Evolutionary conservation across 495 filamentous ascomycete species (phyloP), one percentile per base, ranked within the genome.

Genomic region (Penicillium canescens): DNA sequence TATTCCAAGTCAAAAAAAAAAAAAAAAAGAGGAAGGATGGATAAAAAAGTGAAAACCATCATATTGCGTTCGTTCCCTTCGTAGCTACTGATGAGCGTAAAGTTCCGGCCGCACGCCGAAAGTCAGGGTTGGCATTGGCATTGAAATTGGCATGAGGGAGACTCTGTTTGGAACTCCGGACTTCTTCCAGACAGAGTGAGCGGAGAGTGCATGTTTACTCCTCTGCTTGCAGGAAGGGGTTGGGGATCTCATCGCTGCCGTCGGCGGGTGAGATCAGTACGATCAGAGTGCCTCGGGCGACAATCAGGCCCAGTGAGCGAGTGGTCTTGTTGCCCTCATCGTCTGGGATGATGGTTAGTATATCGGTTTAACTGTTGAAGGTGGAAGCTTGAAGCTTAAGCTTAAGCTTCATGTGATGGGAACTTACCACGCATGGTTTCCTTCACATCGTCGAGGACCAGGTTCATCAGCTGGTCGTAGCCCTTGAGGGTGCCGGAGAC

Each of bases 381-480:
- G 21, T 6, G 11, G 38, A 49, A 12, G 13, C 2, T 18, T 16
- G 1, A 6, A 31, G 5, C 34, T 16, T 14, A 8, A n/a, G 23
- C 11, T 24, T n/a, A 36, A 21, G 31, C 6, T 24, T 2, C 21
- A 4, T 4, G n/a, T 2, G 18, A 1, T 11, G n/a, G 31, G 31
- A 21, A 60, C 65, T 14, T 62, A 96, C 93, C 93, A 76, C 89
- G 80, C 72, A 96, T 81, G 20, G 85, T 76, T 68, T 98, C 94
- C 72, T 95, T 86, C 18, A 94, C 92, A 47, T 98, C 90, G 62
- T 98, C 95, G 45, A 98, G 78, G 18, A 98, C 94, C 48, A 98
- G 76, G 69, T 98, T 98, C 93, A 98, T 97, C 34, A 98, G 78
- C 60, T 93, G 92, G 62, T 98, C 94, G 61, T 91, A 96, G 42